Evolutionary conservation across 257 asterid species (phyloP), one percentile per base, ranked within the genome.

Genomic region (Orobanche coerulescens): DNA sequence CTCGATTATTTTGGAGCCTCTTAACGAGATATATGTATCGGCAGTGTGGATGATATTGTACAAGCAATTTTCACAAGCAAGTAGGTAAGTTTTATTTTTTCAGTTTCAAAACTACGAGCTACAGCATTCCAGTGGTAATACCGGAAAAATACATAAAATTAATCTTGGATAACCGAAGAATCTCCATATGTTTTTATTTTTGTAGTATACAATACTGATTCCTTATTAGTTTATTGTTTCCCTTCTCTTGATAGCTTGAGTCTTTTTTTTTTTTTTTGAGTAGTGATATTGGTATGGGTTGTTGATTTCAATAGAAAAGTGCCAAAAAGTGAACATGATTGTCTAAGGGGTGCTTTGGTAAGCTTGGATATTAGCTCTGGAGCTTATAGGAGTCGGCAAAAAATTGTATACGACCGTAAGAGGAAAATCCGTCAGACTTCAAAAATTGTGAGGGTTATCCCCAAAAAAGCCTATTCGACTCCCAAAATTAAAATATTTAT

Each of bases 1-100:
- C 11, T 53, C 40, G 54, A 25, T 51, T 49, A 51, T 26, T 58
- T 43, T 47, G 61, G 73, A 13, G 52, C 54, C 25, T 66, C 52
- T 52, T 28, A 25, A 34, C 2, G 12, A 37, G 65, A 25, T 25
- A 44, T 16, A 48, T 66, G 47, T 18, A 30, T 7, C 43, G 61
- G 48, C 56, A 59, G 58, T 52, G 18, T 50, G 54, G 60, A 63
- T 57, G 36, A 36, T 26, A 30, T 65, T 43, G 13, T 57, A 15
- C 28, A 44, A 58, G 40, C 52, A 14, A 26, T 61, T 49, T 47
- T 26, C 36, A 61, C 53, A 9, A 20, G 57, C 39, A 61, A 61
- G 43, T 22, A 25, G 53, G n/a, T 47, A 47, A 7, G 9, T 47
- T 18, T 44, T 14, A n/a, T n/a, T 44, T 44, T 25, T n/a, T 69